Percentiles rank a stretch among this genome's conserved stretches.
These are phyloP conservation scores for Apiospora hydei DNA, from an alignment of 2,329 filamentous ascomycete species.

Conservation along the genomic window DNA sequence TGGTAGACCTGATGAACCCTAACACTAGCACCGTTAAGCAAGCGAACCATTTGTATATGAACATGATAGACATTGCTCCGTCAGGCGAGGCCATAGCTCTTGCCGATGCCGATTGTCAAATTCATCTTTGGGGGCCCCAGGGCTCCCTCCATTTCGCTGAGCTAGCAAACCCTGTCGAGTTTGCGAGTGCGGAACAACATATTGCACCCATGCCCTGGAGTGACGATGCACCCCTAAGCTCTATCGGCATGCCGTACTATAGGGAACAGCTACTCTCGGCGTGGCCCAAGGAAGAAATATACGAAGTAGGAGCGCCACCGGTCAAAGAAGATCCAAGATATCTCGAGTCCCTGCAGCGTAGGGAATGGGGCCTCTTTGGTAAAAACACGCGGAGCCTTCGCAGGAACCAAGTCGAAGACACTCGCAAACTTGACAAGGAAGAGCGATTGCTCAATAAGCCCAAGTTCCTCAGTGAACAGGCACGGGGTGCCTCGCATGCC, in stretches of 20 bases:
- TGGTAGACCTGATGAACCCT: constrained; percentile 94
- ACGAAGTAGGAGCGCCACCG: constrained; percentile 85
- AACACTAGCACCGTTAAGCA: constrained; percentile 87
- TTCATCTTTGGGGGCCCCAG: constrained; percentile 89
- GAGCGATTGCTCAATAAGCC: constrained; percentile 74
- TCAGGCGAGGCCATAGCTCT: constrained; percentile 87
- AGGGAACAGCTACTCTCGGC: constrained; percentile 85
- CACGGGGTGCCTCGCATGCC: constrained; percentile 68
- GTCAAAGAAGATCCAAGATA: constrained; percentile 75
- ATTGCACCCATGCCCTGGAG: constrained; percentile 71
- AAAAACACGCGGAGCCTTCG: constrained; percentile 76
- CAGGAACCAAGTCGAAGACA: constrained; percentile 85
- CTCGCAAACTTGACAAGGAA: constrained; percentile 61
- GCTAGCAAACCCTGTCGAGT: constrained; percentile 78
- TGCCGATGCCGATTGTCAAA: constrained; percentile 77
- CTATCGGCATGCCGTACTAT: constrained; percentile 92
- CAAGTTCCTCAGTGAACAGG: constrained; percentile 94
- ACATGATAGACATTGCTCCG: constrained; percentile 83
- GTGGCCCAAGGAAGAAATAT: constrained; percentile 85
- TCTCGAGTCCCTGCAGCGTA: constrained; percentile 70
- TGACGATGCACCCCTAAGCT: constrained; percentile 78
- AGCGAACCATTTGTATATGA: constrained; percentile 79
- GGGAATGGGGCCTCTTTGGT: constrained; percentile 80
- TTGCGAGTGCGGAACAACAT: constrained; percentile 71
- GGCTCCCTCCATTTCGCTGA: constrained; percentile 88